phyloP scores from a whole-genome alignment of 2,329 filamentous ascomycete genomes.

The Gliomastix tumulicola region DNA sequence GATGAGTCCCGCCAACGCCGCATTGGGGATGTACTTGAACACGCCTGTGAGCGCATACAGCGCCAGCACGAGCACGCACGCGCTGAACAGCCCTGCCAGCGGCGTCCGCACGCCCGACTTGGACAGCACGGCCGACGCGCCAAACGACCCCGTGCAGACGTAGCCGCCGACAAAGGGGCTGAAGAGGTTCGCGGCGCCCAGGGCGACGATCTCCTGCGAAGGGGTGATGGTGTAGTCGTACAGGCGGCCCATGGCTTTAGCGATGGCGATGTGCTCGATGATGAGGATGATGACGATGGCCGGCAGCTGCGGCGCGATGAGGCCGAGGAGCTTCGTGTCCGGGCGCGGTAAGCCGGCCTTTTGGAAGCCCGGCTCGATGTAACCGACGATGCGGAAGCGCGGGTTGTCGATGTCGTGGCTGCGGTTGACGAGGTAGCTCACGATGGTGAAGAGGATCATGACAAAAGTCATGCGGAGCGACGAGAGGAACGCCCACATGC shows the following conservation, averaged over 20 bases:
- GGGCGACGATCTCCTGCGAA: constrained; percentile 72
- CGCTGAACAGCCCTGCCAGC: constrained; percentile 71
- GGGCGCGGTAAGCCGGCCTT: constrained; percentile 53
- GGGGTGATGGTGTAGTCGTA: constrained; percentile 76
- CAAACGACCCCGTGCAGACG: constrained; percentile 39
- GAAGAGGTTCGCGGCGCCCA: constrained; percentile 68
- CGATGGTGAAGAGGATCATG: constrained; percentile 67
- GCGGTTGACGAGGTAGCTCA: constrained; percentile 62
- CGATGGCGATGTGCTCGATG: constrained; percentile 79
- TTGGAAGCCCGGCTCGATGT: constrained; percentile 62
- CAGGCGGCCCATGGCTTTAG: constrained; percentile 73
- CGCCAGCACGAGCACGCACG: constrained; percentile 66
- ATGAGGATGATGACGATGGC: constrained; percentile 69
- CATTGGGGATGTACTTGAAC: constrained; percentile 75
- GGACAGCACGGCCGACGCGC: constrained; percentile 73
- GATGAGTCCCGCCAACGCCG: constrained; percentile 67
- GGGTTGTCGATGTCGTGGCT: constrained; percentile 36
- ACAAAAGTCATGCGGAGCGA: constrained; percentile 70
- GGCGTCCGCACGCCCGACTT: constrained; percentile 79
- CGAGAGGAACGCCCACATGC: constrained; percentile 66
- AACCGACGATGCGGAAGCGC: constrained; percentile 56
- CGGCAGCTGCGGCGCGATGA: constrained; percentile 57
- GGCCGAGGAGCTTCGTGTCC: constrained; percentile 44
- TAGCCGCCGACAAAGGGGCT: constrained; percentile 64
- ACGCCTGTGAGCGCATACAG: constrained; percentile 71